Percentiles rank a stretch among this genome's conserved stretches.
Conservation (phyloP, 108 stramenopile genomes). For the Nitzschia putrida region DNA sequence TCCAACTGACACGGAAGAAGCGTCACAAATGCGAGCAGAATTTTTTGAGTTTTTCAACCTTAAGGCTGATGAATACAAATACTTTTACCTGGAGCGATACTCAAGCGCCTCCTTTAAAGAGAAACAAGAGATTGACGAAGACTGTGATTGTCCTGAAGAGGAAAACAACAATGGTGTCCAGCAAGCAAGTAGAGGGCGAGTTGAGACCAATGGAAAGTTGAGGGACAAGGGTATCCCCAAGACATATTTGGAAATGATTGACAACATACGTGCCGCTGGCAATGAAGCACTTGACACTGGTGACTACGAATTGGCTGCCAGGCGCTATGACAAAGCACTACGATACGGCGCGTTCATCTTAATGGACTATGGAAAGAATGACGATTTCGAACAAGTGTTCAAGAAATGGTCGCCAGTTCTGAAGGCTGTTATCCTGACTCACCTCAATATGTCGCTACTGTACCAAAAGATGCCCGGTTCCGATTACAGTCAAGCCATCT, state of each 20-base stretch:
- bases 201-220: no score
- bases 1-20: conserved; percentile 51
- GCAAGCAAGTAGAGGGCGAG: no score
- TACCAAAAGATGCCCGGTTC: no score
- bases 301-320: conserved; percentile 49
- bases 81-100: conserved; percentile 37
- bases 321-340: conserved; percentile 76
- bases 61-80: conserved; percentile 39
- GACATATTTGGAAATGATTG: neutral
- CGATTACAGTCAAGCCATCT: no score
- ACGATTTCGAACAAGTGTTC: neutral
- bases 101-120: neutral
- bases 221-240: no score
- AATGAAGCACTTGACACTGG: conserved; percentile 63
- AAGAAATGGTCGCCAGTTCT: no score
- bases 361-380: conserved; percentile 19
- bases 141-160: no score
- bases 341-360: conserved; percentile 66
- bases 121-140: no score
- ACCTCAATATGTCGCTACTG: no score
- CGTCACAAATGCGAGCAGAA: no score
- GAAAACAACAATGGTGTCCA: no score
- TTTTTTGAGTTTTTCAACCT: conserved; percentile 14
- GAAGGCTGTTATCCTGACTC: no score
- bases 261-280: conserved; percentile 46